Percentiles rank a stretch among this genome's conserved stretches.
These are phyloP conservation scores for Fragaria ananassa DNA, from an alignment of 306 rosid species.

Conservation along the genomic window DNA sequence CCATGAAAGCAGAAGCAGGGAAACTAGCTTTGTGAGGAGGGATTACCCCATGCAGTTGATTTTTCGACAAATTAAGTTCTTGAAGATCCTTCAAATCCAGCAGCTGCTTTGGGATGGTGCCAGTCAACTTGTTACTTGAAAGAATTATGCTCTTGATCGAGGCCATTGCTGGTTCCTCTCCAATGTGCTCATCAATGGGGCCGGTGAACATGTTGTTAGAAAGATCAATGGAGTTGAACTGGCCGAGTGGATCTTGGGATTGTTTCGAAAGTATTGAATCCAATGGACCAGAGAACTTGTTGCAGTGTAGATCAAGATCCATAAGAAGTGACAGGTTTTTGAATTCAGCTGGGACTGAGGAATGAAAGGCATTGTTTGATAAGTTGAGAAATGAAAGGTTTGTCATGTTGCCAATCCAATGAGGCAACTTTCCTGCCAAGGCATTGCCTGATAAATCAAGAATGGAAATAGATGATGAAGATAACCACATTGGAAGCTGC, in stretches of 20 bases:
- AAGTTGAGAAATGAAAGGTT: constrained; percentile 51
- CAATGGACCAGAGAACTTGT: constrained; percentile 40
- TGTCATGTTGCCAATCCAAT: constrained; percentile 65
- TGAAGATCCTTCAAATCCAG: constrained; percentile 37
- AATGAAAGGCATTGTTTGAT: constrained; percentile 47
- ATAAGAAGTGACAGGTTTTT: constrained; percentile 35
- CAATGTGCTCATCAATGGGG: constrained; percentile 31
- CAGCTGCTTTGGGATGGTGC: constrained; percentile 41
- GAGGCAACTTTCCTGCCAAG: constrained; percentile 42
- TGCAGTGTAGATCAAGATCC: constrained; percentile 56
- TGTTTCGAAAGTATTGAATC: constrained; percentile 32
- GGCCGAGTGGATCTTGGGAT: constrained; percentile 41
- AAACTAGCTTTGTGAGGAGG: constrained; percentile 41
- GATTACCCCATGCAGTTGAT: constrained; percentile 34
- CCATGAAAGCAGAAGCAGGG: constrained; percentile 39
- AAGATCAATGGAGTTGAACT: constrained; percentile 43
- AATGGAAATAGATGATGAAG: constrained; percentile 40
- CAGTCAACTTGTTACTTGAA: constrained; percentile 42
- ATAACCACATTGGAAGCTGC: constrained; percentile 48
- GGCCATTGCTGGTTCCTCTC: constrained; percentile 35
- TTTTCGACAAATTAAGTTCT: constrained; percentile 45
- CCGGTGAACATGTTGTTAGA: constrained; percentile 42
- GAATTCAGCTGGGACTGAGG: constrained; percentile 43
- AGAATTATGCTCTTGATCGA: constrained; percentile 35
- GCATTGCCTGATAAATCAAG: constrained; percentile 56